phyloP scores from a whole-genome alignment of 139 green algal species.

The Tetradesmus lagerheimii region DNA sequence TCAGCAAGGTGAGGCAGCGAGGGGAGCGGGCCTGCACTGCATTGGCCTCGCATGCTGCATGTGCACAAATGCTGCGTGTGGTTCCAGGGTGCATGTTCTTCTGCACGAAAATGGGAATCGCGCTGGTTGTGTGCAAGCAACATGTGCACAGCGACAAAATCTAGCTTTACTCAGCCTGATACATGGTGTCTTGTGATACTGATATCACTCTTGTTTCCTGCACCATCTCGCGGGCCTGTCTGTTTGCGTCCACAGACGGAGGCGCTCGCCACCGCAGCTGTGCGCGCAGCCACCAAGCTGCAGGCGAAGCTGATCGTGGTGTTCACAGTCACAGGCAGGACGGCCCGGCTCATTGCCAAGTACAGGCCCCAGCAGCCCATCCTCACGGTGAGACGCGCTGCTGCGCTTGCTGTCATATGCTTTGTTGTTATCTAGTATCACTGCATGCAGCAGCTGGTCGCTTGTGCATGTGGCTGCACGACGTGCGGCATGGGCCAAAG shows the following conservation, averaged over 20 bases:
- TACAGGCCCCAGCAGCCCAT: constrained; percentile 86
- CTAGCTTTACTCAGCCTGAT: too few species aligned
- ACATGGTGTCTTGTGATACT: too few species aligned
- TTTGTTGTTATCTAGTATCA: not conserved
- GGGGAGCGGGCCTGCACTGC: too few species aligned
- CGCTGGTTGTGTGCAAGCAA: too few species aligned
- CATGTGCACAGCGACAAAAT: too few species aligned
- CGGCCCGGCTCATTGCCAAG: constrained; percentile 87
- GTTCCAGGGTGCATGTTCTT: too few species aligned
- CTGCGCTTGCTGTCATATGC: not conserved
- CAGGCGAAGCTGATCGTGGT: constrained; percentile 86
- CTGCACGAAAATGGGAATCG: too few species aligned
- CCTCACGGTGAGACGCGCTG: constrained; percentile 58
- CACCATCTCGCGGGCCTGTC: not conserved
- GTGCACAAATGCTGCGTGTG: too few species aligned
- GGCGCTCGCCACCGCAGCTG: constrained; percentile 84
- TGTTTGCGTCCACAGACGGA: constrained; percentile 70
- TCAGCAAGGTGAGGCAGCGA: constrained; percentile 44
- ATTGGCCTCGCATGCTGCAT: too few species aligned
- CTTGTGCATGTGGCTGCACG: not conserved
- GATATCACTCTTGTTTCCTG: too few species aligned
- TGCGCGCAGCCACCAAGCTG: constrained; percentile 89
- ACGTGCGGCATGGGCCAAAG: not conserved
- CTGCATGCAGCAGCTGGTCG: not conserved
- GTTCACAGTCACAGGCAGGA: constrained; percentile 86